These are phyloP conservation scores for Amphicarpaea edgeworthii DNA, from an alignment of 306 rosid species.

Conservation along the genomic window DNA sequence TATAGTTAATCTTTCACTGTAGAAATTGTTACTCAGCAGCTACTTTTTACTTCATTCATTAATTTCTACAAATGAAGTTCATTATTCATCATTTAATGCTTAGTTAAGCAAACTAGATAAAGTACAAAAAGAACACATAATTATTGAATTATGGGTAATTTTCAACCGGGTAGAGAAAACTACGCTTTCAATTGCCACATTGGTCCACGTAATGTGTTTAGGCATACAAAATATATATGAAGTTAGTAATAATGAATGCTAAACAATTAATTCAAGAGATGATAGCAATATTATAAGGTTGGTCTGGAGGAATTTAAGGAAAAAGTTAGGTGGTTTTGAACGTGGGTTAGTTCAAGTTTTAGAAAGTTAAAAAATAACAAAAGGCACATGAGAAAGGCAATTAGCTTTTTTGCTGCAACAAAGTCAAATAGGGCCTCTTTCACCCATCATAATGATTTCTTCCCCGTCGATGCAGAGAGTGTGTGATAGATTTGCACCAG, in stretches of 20 bases:
- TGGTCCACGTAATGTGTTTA: conserved; percentile 51
- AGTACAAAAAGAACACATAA: conserved; percentile 60
- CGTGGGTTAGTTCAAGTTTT: conserved; percentile 66
- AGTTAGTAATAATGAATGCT: conserved; percentile 56
- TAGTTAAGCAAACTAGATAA: conserved; percentile 51
- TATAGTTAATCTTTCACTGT: neutral
- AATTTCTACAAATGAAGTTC: conserved; percentile 50
- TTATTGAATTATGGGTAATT: conserved; percentile 56
- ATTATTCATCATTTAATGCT: conserved; percentile 58
- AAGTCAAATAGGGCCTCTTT: conserved; percentile 67
- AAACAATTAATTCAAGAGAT: conserved; percentile 56
- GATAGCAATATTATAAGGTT: conserved; percentile 66
- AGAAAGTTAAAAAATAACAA: conserved; percentile 55
- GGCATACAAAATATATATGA: conserved; percentile 51
- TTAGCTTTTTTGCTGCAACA: conserved; percentile 69
- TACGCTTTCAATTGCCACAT: conserved; percentile 44
- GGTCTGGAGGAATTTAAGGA: conserved; percentile 73
- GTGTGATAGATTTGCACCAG: conserved; percentile 73
- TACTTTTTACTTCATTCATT: conserved; percentile 38
- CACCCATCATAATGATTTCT: conserved; percentile 74
- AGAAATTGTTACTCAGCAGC: conserved; percentile 23
- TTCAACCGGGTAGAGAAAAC: conserved; percentile 45
- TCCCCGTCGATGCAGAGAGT: conserved; percentile 66
- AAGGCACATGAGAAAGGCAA: conserved; percentile 73
- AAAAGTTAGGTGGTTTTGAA: conserved; percentile 56